Conservation (phyloP, 1,284 basidiomycete species). For the Sphaerobolus stellatus region DNA sequence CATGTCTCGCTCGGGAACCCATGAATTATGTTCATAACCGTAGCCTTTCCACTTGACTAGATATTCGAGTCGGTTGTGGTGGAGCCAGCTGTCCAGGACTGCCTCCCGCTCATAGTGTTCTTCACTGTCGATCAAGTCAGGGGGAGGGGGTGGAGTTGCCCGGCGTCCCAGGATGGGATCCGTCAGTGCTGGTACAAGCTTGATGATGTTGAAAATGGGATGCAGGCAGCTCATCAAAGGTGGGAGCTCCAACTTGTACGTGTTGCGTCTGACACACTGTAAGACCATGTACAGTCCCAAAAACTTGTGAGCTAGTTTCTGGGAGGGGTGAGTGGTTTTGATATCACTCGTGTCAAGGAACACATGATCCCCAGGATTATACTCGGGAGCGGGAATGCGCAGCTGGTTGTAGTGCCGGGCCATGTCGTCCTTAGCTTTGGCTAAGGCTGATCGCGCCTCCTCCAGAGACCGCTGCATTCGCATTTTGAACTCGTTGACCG, state of each 20-base stretch:
- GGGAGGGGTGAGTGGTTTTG: not conserved
- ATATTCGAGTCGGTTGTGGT: not conserved
- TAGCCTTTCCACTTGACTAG: slow-evolving; percentile 1
- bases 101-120: not conserved
- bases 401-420: not conserved
- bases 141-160: not conserved
- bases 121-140: not conserved
- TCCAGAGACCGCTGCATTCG: not conserved
- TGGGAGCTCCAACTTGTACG: not conserved
- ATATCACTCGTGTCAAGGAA: not conserved
- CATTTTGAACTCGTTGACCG: not conserved
- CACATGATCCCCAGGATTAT: not conserved
- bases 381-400: not conserved
- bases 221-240: not conserved
- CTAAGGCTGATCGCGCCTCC: not conserved
- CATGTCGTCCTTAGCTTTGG: not conserved
- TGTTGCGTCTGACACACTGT: not conserved
- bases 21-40: slow-evolving; percentile 1
- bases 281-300: not conserved
- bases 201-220: not conserved
- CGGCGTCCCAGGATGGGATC: not conserved
- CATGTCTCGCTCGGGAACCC: not conserved
- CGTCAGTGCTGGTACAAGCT: not conserved
- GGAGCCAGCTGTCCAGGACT: not conserved
- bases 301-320: not conserved